phyloP scores from a whole-genome alignment of 31 red algal species.

The Endocladia muricata region DNA sequence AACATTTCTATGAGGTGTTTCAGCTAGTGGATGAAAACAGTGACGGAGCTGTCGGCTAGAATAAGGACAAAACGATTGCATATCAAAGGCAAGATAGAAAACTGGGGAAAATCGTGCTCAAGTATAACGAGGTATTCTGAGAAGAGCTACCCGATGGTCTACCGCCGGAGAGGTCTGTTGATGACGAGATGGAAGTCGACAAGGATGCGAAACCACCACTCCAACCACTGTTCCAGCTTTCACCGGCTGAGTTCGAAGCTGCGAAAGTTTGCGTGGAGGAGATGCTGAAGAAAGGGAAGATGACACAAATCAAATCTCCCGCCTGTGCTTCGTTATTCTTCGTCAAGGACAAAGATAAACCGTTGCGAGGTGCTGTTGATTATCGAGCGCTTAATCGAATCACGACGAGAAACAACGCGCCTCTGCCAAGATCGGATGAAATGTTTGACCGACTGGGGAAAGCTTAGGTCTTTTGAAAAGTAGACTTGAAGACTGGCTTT shows the following conservation, averaged over 20 bases:
- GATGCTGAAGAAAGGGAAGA: slow-evolving; percentile 18
- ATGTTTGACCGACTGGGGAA: background rate
- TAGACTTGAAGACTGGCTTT: slow-evolving; percentile 6
- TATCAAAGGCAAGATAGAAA: background rate
- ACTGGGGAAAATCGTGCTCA: background rate
- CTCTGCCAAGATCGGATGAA: background rate
- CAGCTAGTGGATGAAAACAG: background rate
- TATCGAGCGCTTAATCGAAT: slow-evolving; percentile 12
- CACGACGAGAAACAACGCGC: background rate
- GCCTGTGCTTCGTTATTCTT: slow-evolving; percentile 1
- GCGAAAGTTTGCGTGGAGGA: slow-evolving; percentile 15
- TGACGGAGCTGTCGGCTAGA: background rate
- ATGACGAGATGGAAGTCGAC: slow-evolving; percentile 17
- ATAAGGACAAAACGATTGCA: background rate
- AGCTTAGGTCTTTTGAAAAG: background rate
- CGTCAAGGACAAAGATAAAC: slow-evolving; percentile 4
- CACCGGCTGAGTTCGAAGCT: slow-evolving; percentile 17
- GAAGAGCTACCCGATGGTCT: slow-evolving; percentile 7
- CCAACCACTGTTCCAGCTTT: slow-evolving; percentile 14
- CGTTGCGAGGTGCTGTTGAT: slow-evolving; percentile 6
- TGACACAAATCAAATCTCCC: background rate
- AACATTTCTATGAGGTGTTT: background rate
- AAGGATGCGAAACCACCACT: background rate
- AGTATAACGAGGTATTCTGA: slow-evolving; percentile 13
- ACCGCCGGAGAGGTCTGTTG: slow-evolving; percentile 5